These are phyloP conservation scores for Candolleomyces aberdarensis DNA, from an alignment of 768 basidiomycete genomes.

Conservation along the genomic window DNA sequence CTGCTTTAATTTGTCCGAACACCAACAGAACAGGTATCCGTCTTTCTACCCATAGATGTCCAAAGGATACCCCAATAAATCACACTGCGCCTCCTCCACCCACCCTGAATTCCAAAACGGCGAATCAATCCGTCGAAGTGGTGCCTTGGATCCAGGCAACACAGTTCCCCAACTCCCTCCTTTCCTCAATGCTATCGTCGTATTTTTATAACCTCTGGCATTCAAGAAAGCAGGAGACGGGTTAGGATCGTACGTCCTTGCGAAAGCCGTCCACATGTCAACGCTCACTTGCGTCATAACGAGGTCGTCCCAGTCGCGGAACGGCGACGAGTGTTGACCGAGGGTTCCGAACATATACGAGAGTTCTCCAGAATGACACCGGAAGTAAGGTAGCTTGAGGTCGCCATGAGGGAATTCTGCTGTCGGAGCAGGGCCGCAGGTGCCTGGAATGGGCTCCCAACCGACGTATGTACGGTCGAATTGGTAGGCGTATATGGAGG, in stretches of 20 bases:
- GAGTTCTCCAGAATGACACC: constrained; percentile 35
- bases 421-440: constrained; percentile 42
- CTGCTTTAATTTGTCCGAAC: background rate
- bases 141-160: constrained; percentile 19
- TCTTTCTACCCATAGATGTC: background rate
- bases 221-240: constrained; percentile 37
- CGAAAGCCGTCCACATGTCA: constrained; percentile 47
- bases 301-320: constrained; percentile 46
- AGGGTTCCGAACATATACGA: constrained; percentile 30
- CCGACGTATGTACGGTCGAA: constrained; percentile 46
- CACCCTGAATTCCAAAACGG: constrained; percentile 29
- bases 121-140: constrained; percentile 33
- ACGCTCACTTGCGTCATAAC: constrained; percentile 39
- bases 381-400: constrained; percentile 44
- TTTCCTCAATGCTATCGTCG: constrained; percentile 23
- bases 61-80: constrained; percentile 24
- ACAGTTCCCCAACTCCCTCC: constrained; percentile 34
- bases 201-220: constrained; percentile 39
- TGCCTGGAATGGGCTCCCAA: constrained; percentile 41
- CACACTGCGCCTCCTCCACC: constrained; percentile 36
- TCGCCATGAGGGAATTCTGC: constrained; percentile 43
- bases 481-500: constrained; percentile 41
- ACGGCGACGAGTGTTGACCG: constrained; percentile 35
- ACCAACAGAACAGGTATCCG: too few species aligned
- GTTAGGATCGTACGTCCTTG: constrained; percentile 46